Evolutionary conservation across 345 rosid genomes (phyloP).

Genomic region (Excoecaria agallocha): DNA sequence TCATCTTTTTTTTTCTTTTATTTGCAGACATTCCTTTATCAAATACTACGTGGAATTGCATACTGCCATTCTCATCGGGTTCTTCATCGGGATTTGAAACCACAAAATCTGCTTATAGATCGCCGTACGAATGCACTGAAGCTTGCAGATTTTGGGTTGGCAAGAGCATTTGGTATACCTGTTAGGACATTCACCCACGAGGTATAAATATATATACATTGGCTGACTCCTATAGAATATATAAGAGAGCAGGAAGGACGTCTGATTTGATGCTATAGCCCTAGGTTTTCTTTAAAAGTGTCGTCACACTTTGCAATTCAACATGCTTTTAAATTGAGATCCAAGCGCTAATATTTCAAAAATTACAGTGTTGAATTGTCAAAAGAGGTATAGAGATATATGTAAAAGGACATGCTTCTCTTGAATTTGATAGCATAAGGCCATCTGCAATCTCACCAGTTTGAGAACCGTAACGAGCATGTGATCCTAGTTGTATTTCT

Average conservation of each 20-base stretch:
- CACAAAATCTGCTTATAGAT: constrained; percentile 93
- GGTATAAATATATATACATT: constrained; percentile 38
- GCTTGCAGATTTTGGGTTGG: constrained; percentile 99
- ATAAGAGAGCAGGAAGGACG: neutral
- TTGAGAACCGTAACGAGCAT: neutral
- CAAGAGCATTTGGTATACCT: constrained; percentile 96
- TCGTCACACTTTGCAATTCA: neutral
- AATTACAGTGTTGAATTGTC: neutral
- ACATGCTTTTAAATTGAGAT: neutral
- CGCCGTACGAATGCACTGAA: constrained; percentile 82
- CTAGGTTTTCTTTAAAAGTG: neutral
- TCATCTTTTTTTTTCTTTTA: constrained; percentile 12
- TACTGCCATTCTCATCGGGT: constrained; percentile 98
- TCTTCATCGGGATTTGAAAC: constrained; percentile 96
- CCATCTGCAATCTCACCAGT: neutral
- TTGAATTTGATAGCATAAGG: neutral
- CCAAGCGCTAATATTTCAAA: neutral
- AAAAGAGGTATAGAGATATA: neutral
- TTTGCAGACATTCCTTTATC: constrained; percentile 83
- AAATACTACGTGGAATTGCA: constrained; percentile 93
- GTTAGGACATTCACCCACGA: constrained; percentile 98
- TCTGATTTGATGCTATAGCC: neutral
- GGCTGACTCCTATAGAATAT: neutral
- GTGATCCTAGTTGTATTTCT: neutral
- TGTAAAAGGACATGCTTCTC: neutral